Conservation (phyloP, 768 basidiomycete genomes). For the Russula dissimulans region DNA sequence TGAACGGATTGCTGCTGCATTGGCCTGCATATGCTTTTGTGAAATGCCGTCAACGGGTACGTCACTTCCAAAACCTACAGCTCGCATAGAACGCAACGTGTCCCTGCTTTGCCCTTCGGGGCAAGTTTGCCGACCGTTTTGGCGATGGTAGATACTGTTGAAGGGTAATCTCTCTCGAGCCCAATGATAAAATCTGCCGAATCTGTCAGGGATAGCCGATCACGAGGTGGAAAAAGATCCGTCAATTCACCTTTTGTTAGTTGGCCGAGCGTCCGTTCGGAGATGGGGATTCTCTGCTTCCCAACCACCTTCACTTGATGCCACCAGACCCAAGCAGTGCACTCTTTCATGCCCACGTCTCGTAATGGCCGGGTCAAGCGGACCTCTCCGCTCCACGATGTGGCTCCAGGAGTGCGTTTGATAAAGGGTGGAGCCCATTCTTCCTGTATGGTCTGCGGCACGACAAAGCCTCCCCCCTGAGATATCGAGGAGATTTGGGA, state of each 20-base stretch:
- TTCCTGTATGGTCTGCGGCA: slow-evolving; percentile 62
- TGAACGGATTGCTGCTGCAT: slow-evolving; percentile 48
- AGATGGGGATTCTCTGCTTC: slow-evolving; percentile 35
- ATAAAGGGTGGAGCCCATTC: slow-evolving; percentile 42
- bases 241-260: slow-evolving; percentile 53
- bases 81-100: slow-evolving; percentile 53
- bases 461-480: slow-evolving; percentile 65
- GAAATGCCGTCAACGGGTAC: neutral
- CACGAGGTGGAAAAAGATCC: neutral
- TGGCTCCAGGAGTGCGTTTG: slow-evolving; percentile 11
- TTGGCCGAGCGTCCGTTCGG: slow-evolving; percentile 50
- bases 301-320: slow-evolving; percentile 43
- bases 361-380: slow-evolving; percentile 58
- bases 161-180: slow-evolving; percentile 74
- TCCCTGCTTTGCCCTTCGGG: slow-evolving; percentile 46
- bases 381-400: slow-evolving; percentile 25
- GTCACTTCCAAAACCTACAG: slow-evolving; percentile 32
- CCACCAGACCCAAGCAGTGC: slow-evolving; percentile 74
- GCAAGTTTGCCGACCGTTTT: slow-evolving; percentile 72
- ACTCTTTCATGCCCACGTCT: slow-evolving; percentile 74
- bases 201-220: neutral
- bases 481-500: slow-evolving; percentile 64
- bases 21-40: slow-evolving; percentile 35
- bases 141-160: slow-evolving; percentile 76
- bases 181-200: slow-evolving; percentile 66